These are phyloP conservation scores for Ascochyta viciae-villosae DNA, from an alignment of 2,329 filamentous ascomycete genomes.

Conservation along the genomic window DNA sequence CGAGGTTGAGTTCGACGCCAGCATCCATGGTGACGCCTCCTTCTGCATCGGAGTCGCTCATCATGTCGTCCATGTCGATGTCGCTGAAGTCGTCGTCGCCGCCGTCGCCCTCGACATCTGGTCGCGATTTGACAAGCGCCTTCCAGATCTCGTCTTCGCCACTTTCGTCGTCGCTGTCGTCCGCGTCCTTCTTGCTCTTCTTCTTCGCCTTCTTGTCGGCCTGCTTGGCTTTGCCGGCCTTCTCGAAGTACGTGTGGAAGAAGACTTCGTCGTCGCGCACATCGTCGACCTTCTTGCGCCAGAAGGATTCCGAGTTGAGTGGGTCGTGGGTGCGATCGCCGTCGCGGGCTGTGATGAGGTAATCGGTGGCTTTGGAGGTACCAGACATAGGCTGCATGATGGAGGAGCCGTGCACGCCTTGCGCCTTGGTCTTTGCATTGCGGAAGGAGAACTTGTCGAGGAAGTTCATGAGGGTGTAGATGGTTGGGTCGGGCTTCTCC, in stretches of 20 bases:
- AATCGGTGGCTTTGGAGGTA: slow-evolving; percentile 63
- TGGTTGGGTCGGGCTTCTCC: slow-evolving; percentile 87
- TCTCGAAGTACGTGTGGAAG: slow-evolving; percentile 96
- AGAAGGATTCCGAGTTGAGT: slow-evolving; percentile 89
- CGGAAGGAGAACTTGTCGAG: slow-evolving; percentile 98
- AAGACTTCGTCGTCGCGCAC: slow-evolving; percentile 93
- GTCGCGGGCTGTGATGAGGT: slow-evolving; percentile 67
- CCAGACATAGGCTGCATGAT: slow-evolving; percentile 95
- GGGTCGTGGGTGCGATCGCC: slow-evolving; percentile 66
- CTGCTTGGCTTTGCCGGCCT: slow-evolving; percentile 62
- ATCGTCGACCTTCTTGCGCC: slow-evolving; percentile 86
- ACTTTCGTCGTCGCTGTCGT: slow-evolving; percentile 58
- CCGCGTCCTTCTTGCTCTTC: slow-evolving; percentile 52
- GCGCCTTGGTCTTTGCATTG: slow-evolving; percentile 75
- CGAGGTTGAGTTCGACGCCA: slow-evolving; percentile 54
- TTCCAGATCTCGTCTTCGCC: slow-evolving; percentile 89
- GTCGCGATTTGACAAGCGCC: slow-evolving; percentile 80
- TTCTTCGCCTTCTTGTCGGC: slow-evolving; percentile 65
- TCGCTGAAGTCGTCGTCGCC: slow-evolving; percentile 65
- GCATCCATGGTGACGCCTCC: slow-evolving; percentile 51
- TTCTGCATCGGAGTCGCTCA: slow-evolving; percentile 56
- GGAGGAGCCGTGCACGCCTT: slow-evolving; percentile 75
- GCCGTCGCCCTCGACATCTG: slow-evolving; percentile 75
- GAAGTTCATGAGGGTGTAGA: slow-evolving; percentile 93
- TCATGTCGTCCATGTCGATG: slow-evolving; percentile 56